Conservation (phyloP, 2,329 filamentous ascomycete genomes). For the Neonectria coccinea region DNA sequence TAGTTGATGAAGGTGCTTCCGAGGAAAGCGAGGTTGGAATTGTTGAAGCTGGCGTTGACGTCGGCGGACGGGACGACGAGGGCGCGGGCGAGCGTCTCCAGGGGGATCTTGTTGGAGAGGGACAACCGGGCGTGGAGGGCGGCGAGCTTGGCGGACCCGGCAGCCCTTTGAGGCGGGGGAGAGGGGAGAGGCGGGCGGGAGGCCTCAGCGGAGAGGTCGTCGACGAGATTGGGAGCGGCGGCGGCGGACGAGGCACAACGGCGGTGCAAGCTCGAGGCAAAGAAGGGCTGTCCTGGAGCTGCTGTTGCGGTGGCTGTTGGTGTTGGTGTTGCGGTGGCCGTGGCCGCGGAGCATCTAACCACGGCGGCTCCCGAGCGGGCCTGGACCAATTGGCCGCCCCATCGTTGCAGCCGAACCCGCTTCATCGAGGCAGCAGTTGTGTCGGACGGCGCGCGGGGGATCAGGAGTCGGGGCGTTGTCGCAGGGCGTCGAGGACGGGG, state of each 20-base stretch:
- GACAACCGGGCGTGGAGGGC: slow-evolving; percentile 91
- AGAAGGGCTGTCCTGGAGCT: slow-evolving; percentile 42
- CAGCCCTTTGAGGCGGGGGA: slow-evolving; percentile 74
- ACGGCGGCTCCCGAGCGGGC: slow-evolving; percentile 47
- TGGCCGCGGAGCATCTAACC: neutral
- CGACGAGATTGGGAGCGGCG: slow-evolving; percentile 40
- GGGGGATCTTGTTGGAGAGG: slow-evolving; percentile 82
- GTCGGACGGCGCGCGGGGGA: slow-evolving; percentile 1
- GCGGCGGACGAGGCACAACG: slow-evolving; percentile 50
- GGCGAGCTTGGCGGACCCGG: slow-evolving; percentile 86
- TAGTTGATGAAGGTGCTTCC: slow-evolving; percentile 88
- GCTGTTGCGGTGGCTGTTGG: neutral
- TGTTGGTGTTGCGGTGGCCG: too few species aligned
- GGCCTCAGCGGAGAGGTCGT: slow-evolving; percentile 36
- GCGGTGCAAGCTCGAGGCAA: slow-evolving; percentile 31
- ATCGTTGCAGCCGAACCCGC: slow-evolving; percentile 57
- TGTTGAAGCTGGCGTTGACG: slow-evolving; percentile 84
- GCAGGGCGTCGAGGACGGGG: slow-evolving; percentile 29
- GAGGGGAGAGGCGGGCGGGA: slow-evolving; percentile 68
- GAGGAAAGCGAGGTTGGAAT: slow-evolving; percentile 82
- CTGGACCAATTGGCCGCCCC: slow-evolving; percentile 56
- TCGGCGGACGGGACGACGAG: slow-evolving; percentile 91
- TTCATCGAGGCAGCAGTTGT: slow-evolving; percentile 51
- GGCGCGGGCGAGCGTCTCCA: slow-evolving; percentile 86
- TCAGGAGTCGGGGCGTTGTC: slow-evolving; percentile 12